Percentiles rank a stretch among this genome's conserved stretches.
These are phyloP conservation scores for Sapria himalayana DNA, from an alignment of 345 rosid species.

Conservation along the genomic window DNA sequence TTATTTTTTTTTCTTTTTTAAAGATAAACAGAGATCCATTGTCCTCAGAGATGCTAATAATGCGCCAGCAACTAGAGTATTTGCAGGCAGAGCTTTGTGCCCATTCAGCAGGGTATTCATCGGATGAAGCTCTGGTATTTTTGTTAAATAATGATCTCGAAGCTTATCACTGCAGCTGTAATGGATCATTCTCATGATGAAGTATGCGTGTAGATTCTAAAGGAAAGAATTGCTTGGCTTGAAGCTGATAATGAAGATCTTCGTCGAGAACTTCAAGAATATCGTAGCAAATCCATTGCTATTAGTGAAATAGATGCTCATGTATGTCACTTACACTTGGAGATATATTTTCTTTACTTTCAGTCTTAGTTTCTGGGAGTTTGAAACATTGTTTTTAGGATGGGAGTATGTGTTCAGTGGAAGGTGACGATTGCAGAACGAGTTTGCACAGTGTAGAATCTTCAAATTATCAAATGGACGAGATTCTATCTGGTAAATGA, in stretches of 20 bases:
- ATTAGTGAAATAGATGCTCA: constrained; percentile 51
- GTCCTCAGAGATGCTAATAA: constrained; percentile 83
- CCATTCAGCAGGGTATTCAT: constrained; percentile 57
- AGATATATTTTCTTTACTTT: constrained; percentile 3
- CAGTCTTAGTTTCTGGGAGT: constrained; percentile 1
- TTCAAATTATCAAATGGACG: constrained; percentile 61
- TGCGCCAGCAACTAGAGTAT: constrained; percentile 87
- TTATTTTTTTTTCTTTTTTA: constrained; percentile 5
- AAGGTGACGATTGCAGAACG: constrained; percentile 74
- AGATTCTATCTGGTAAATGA: constrained; percentile 38
- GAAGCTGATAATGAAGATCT: constrained; percentile 90
- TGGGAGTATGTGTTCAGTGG: constrained; percentile 35
- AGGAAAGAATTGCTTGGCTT: constrained; percentile 82
- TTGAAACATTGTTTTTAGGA: constrained; percentile 26
- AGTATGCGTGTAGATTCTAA: constrained; percentile 35
- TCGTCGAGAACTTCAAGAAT: constrained; percentile 73
- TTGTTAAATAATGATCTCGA: too few species aligned
- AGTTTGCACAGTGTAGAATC: constrained; percentile 67
- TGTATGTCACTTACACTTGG: constrained; percentile 22
- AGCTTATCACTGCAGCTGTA: too few species aligned
- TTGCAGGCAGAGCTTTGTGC: constrained; percentile 94
- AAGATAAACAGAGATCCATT: constrained; percentile 96
- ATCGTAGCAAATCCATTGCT: constrained; percentile 40
- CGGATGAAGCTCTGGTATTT: constrained; percentile 68
- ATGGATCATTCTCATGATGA: too few species aligned